A percentile compares a stretch with the other conserved stretches of the same genome.
These are phyloP conservation scores for Aureobasidium vineae DNA, from an alignment of 2,329 filamentous ascomycete genomes.

Conservation along the genomic window DNA sequence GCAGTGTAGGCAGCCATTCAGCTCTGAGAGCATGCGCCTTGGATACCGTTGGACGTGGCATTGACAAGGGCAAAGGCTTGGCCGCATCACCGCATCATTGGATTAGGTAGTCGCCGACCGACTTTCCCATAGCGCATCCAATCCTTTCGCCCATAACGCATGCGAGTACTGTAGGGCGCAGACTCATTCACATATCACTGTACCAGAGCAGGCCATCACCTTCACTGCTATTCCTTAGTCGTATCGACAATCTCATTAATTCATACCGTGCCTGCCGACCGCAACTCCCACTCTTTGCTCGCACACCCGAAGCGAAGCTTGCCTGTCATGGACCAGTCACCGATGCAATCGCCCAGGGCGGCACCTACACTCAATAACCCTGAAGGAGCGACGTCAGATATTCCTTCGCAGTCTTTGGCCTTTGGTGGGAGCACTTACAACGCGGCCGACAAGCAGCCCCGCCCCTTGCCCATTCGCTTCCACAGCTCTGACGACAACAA, in stretches of 20 bases:
- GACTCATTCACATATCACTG: not conserved
- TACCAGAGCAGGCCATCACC: not conserved
- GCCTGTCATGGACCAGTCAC: conserved; percentile 13
- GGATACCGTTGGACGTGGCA: conserved; percentile 1
- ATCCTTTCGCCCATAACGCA: conserved; percentile 1
- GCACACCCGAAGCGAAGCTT: not conserved
- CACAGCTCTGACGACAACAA: conserved; percentile 30
- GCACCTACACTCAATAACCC: not conserved
- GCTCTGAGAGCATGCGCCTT: not conserved
- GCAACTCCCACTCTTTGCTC: not conserved
- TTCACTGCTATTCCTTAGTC: not conserved
- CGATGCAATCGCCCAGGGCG: conserved; percentile 16
- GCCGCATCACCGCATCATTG: conserved; percentile 15
- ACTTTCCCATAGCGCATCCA: conserved; percentile 6
- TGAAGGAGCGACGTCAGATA: conserved; percentile 1
- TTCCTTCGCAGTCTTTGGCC: conserved; percentile 14
- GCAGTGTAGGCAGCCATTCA: not conserved
- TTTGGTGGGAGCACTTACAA: conserved; percentile 10
- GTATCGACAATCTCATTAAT: conserved; percentile 3
- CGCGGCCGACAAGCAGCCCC: conserved; percentile 34
- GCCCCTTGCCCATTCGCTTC: conserved; percentile 27
- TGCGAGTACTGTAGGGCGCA: not conserved
- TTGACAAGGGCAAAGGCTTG: conserved; percentile 13
- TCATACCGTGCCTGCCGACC: not conserved
- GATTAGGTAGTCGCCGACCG: conserved; percentile 16